Evolutionary conservation across 805 yeast genomes (phyloP), one percentile per base, ranked within the genome.

Genomic region (Starmerella scarabaei): DNA sequence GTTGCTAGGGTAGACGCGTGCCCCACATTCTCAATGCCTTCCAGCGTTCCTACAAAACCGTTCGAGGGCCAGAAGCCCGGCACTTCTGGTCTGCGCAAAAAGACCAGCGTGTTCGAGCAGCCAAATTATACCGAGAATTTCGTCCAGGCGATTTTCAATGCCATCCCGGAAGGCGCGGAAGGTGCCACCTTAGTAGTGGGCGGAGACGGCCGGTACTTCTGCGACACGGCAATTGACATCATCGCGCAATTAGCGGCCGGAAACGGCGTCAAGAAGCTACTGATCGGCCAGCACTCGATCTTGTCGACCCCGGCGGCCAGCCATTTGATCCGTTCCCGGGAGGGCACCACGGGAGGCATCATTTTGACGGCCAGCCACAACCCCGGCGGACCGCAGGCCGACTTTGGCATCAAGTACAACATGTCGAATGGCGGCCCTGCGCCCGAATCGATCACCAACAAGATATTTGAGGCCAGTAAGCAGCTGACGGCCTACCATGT

Each of bases 391-490:
- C 94, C 94, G 42, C 64, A 69, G 21, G 77, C 81, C 49, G 98
- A 88, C 59, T 70, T 85, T 58, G 98, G 98, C 40, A 88, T 88
- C 67, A 88, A 88, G 66, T 91, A 91, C 67, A 91, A 88, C 62
- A 67, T 91, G 60, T 73, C 81, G 48, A 88, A 88, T 57, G 98
- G 98, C 51, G 98, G 95, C 3, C 98, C 98, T 31, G 97, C 97
- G 9, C 98, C 98, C 11, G 98, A 88, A 61, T 64, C 80, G 14
- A 93, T 91, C 44, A 88, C 98, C 11, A 73, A 88, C 64, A 73
- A 77, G 60, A 91, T 88, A 56, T 91, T 64, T 65, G 86, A 75
- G 43, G 68, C 65, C 21, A 73, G 93, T 17, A 71, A 69, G 56
- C 54, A 61, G 30, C 64, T 91, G 52, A 58, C 68, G 6, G 56